phyloP scores from a whole-genome alignment of 2,329 filamentous ascomycete species.

The Fusarium abutilonis region DNA sequence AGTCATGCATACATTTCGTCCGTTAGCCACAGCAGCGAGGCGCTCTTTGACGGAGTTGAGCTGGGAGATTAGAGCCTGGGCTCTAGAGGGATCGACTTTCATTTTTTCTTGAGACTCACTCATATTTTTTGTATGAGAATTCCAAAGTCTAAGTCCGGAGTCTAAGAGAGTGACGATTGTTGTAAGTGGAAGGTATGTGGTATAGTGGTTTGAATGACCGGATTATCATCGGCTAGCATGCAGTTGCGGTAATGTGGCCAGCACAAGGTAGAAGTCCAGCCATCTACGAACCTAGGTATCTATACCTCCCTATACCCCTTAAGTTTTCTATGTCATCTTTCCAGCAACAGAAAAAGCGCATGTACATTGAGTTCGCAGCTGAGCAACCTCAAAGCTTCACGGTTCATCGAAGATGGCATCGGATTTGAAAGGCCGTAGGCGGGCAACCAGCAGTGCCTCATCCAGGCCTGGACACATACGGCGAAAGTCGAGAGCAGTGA shows the following conservation, averaged over 20 bases:
- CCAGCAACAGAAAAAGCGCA: neutral
- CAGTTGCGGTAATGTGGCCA: conserved; percentile 1
- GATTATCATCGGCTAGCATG: conserved; percentile 50
- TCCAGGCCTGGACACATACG: conserved; percentile 56
- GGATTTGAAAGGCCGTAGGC: conserved; percentile 52
- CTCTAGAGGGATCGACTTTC: conserved; percentile 70
- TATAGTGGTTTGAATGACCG: conserved; percentile 35
- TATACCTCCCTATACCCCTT: conserved; percentile 9
- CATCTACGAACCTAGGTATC: conserved; percentile 6
- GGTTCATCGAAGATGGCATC: conserved; percentile 42
- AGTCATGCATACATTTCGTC: conserved; percentile 60
- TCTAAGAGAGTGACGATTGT: conserved; percentile 15
- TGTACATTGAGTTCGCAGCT: neutral
- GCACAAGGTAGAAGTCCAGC: conserved; percentile 16
- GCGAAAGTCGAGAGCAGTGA: conserved; percentile 50
- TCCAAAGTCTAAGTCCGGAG: conserved; percentile 3
- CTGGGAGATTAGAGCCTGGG: conserved; percentile 69
- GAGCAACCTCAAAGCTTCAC: neutral
- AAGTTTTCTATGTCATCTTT: conserved; percentile 8
- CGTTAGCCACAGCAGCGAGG: conserved; percentile 63
- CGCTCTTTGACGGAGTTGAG: conserved; percentile 68
- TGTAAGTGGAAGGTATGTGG: conserved; percentile 42
- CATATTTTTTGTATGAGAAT: conserved; percentile 49
- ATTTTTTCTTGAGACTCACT: conserved; percentile 60
- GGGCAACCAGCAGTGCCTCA: conserved; percentile 59